Evolutionary conservation across 805 yeast genomes (phyloP).

Genomic region (Saccharomycopsis malanga): DNA sequence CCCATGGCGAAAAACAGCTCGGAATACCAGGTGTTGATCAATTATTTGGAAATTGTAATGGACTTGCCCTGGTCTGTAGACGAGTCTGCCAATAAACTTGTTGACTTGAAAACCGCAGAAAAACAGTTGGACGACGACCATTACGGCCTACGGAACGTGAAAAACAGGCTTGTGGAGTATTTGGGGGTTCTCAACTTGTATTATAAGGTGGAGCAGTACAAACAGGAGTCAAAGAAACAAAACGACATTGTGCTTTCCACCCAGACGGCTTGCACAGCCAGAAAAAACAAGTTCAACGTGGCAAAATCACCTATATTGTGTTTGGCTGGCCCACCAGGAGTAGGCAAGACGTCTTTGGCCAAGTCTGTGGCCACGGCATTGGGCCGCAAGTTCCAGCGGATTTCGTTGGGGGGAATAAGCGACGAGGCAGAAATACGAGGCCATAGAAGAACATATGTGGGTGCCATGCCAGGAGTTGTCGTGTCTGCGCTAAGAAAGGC

Average conservation of each 20-base stretch:
- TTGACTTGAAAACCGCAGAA: slow-evolving; percentile 47
- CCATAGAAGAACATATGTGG: slow-evolving; percentile 85
- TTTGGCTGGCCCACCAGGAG: slow-evolving; percentile 91
- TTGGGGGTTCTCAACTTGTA: slow-evolving; percentile 65
- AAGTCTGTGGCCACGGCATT: slow-evolving; percentile 70
- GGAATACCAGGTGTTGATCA: slow-evolving; percentile 57
- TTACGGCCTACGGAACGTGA: slow-evolving; percentile 67
- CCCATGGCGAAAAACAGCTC: slow-evolving; percentile 41
- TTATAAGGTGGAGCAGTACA: slow-evolving; percentile 23
- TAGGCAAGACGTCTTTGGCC: slow-evolving; percentile 85
- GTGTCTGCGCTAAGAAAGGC: slow-evolving; percentile 72
- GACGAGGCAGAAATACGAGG: slow-evolving; percentile 90
- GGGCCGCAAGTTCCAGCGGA: slow-evolving; percentile 67
- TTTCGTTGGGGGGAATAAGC: slow-evolving; percentile 80
- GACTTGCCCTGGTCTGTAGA: slow-evolving; percentile 60
- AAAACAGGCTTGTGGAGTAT: slow-evolving; percentile 70
- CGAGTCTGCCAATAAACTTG: slow-evolving; percentile 26
- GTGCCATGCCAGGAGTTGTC: slow-evolving; percentile 84
- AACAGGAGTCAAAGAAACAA: slow-evolving; percentile 1
- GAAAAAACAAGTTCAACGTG: not conserved
- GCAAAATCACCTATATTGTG: slow-evolving; percentile 65
- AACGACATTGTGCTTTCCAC: not conserved
- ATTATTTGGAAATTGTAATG: slow-evolving; percentile 56
- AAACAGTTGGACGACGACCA: slow-evolving; percentile 66
- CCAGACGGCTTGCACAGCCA: not conserved